Evolutionary conservation across 1,284 basidiomycete species (phyloP), one percentile per base, ranked within the genome.

Genomic region (Trichosporon sp.): DNA sequence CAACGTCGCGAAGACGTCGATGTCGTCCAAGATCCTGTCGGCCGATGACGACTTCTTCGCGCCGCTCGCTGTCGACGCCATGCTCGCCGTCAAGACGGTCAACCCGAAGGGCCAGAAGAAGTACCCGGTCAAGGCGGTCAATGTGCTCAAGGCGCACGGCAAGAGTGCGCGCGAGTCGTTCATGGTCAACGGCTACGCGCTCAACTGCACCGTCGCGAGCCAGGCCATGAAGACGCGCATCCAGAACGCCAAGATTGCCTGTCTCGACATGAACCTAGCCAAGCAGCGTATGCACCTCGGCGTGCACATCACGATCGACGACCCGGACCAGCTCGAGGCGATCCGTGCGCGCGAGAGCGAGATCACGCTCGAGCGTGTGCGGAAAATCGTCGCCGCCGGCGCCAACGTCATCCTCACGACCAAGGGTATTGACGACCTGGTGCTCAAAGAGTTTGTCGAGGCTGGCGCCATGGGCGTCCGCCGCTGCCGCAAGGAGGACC

Each of bases 161-260:
- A 89, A 89, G 81, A 95, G 92, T 78, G 93, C 95, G 25, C 87
- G 94, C 69, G 96, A 99, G 80, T 97, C 94, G 37, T 80, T 98
- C 69, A 94, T 91, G 77, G 90, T 99, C 66, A 92, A 92, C 75
- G 96, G 96, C 54, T 99, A 99, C 82, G 96, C 96, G 33, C 83
- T 99, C 70, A 99, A 99, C 81, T 99, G 96, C 83, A 99, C 96
- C 14, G 95, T 99, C 57, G 95, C 96, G 1, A 95, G 91, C 77
- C 96, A 99, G 86, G 95, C 95, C 3, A 99, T 99, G 96, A 99
- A 97, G 83, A 95, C 91, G 70, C 88, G 92, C 58, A 89, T 99
- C 74, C 85, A 85, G 8, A 89, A 88, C 70, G 96, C 96, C 56
- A 99, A 98, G 82, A 98, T 99, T 74, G 96, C 96, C 2, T 96